Evolutionary conservation across 73 alveolate species (phyloP), one percentile per base, ranked within the genome.

Genomic region (Paramecium caudatum): DNA sequence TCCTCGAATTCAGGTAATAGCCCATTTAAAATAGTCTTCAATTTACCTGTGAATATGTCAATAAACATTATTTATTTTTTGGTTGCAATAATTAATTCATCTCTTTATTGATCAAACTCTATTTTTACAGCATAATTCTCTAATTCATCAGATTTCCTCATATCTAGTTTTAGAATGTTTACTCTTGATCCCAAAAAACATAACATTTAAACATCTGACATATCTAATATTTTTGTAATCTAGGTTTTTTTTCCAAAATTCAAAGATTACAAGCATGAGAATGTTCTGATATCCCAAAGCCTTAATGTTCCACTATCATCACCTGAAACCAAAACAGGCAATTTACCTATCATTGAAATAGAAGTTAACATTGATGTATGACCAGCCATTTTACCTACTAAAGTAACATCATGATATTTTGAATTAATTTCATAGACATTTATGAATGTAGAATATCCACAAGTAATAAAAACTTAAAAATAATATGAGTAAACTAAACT

Each of bases 301-400:
- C 68, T 86, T 55, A 86, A 62, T 9, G 87, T 62, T 7, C 93
- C 93, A 17, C 65, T 36, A 37, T 86, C 93, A 86, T 86, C 93
- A 27, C 90, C 82, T 13, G 90, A 62, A 13, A 86, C 47, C 13
- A 86, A 62, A 27, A 86, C 68, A 27, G 93, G 93, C 0, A 50
- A 16, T 46, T 86, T 86, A n/a, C 84, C 93, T 8, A 86, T 80
- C 68, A 70, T 62, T n/a, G 36, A 34, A 10, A 86, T 61, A 37
- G 93, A 70, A 3, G 93, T 86, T 43, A 86, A 25, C 93, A 86
- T 86, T 5, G 90, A 62, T 3, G 82, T 27, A 65, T 86, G 93
- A 3, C 93, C 93, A 36, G 46, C 41, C 68, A 86, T 34, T 43
- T 62, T 47, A 55, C 93, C 93, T 1, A 62, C 65, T 15, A 25